These are phyloP conservation scores for Ampelocalamus luodianensis DNA, from an alignment of 176 grass and related monocot species.

Conservation along the genomic window DNA sequence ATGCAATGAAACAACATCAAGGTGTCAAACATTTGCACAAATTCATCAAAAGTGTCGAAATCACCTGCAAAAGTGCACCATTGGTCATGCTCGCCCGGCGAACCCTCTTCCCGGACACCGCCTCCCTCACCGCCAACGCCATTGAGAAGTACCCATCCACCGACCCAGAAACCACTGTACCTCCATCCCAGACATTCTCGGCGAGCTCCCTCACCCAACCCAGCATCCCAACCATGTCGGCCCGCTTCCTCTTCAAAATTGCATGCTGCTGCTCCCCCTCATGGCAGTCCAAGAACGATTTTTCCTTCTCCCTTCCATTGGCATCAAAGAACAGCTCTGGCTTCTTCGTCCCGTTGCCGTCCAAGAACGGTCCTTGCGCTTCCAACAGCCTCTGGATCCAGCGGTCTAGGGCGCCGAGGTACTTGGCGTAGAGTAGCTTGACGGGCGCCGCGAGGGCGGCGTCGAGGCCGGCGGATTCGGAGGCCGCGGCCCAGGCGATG, in stretches of 20 bases:
- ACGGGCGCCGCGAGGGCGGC: conserved; percentile 35
- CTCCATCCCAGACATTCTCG: conserved; percentile 12
- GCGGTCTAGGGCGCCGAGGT: conserved; percentile 56
- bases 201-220: conserved; percentile 54
- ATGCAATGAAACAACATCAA: conserved; percentile 2
- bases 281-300: conserved; percentile 31
- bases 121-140: conserved; percentile 34
- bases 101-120: conserved; percentile 37
- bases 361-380: conserved; percentile 48
- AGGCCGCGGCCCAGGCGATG: conserved; percentile 48
- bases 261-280: conserved; percentile 3
- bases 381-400: conserved; percentile 52
- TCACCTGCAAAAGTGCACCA: conserved; percentile 42
- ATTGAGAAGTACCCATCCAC: conserved; percentile 29
- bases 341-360: not conserved
- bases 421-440: conserved; percentile 64
- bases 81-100: conserved; percentile 14
- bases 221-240: conserved; percentile 53
- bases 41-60: not conserved
- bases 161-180: not conserved
- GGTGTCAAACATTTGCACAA: not conserved
- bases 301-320: conserved; percentile 18
- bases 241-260: conserved; percentile 55
- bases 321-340: conserved; percentile 35
- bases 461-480: conserved; percentile 45